Conservation (phyloP, 306 rosid species). For the Rosa multiflora region DNA sequence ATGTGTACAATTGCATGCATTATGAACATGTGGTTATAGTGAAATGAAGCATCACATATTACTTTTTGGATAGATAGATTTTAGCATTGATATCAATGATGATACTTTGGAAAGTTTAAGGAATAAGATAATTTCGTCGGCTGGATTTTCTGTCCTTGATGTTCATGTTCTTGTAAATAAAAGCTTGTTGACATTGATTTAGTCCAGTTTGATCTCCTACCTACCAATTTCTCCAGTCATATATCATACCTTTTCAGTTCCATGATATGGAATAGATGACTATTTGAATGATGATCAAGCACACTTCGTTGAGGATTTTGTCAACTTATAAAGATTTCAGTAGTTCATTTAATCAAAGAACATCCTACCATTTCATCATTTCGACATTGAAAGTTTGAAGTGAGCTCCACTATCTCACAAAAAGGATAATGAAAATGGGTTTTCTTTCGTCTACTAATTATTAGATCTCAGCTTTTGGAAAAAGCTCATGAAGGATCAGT, state of each 20-base stretch:
- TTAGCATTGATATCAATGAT: background rate
- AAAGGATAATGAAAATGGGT: background rate
- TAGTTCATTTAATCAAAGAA: background rate
- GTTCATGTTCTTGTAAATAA: background rate
- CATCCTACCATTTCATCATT: slow-evolving; percentile 7
- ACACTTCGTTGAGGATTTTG: background rate
- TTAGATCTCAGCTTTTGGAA: background rate
- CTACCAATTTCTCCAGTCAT: background rate
- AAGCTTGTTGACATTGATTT: slow-evolving; percentile 2
- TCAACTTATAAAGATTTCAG: background rate
- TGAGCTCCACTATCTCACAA: slow-evolving; percentile 1
- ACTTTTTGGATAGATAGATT: background rate
- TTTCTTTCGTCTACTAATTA: background rate
- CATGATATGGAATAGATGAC: background rate
- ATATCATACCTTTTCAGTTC: background rate
- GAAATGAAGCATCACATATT: background rate
- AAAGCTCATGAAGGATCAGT: background rate
- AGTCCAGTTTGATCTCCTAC: background rate
- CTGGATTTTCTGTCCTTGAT: background rate
- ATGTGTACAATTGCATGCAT: background rate
- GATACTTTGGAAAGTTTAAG: background rate
- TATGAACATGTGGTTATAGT: background rate
- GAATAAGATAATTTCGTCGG: background rate
- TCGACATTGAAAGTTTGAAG: slow-evolving; percentile 5
- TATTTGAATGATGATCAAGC: background rate